These are phyloP conservation scores for Clavariopsis aquatica DNA, from an alignment of 495 filamentous ascomycete species.

Conservation along the genomic window DNA sequence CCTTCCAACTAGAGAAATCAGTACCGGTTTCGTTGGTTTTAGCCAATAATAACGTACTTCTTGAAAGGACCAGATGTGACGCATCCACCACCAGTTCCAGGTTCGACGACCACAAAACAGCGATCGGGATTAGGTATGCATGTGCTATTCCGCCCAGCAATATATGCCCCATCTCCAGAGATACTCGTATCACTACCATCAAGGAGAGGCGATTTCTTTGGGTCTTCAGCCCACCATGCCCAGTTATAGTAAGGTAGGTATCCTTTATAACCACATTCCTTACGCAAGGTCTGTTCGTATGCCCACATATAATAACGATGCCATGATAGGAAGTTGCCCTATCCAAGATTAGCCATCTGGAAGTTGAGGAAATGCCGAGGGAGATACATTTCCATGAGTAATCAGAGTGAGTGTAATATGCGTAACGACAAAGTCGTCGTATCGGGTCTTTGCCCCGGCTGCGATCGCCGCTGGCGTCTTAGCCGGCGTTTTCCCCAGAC, in stretches of 20 bases:
- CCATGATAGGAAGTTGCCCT: constrained; percentile 55
- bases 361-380: too few species aligned
- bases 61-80: constrained; percentile 13
- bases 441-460: constrained; percentile 5
- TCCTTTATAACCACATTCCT: constrained; percentile 70
- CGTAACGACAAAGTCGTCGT: constrained; percentile 17
- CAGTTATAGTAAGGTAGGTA: constrained; percentile 44
- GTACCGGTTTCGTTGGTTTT: background rate
- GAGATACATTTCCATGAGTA: too few species aligned
- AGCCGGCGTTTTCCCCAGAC: background rate
- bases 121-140: too few species aligned
- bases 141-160: background rate
- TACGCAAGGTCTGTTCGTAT: constrained; percentile 65
- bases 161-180: constrained; percentile 5
- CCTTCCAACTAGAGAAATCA: too few species aligned
- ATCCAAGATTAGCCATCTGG: too few species aligned
- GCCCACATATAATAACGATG: constrained; percentile 66
- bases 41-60: background rate
- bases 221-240: background rate
- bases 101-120: background rate
- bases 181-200: constrained; percentile 3
- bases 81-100: constrained; percentile 16
- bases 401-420: constrained; percentile 3
- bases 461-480: background rate
- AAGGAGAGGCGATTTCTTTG: background rate